phyloP scores from a whole-genome alignment of 176 grass and related monocot genomes.

The Bonia amplexicaulis region DNA sequence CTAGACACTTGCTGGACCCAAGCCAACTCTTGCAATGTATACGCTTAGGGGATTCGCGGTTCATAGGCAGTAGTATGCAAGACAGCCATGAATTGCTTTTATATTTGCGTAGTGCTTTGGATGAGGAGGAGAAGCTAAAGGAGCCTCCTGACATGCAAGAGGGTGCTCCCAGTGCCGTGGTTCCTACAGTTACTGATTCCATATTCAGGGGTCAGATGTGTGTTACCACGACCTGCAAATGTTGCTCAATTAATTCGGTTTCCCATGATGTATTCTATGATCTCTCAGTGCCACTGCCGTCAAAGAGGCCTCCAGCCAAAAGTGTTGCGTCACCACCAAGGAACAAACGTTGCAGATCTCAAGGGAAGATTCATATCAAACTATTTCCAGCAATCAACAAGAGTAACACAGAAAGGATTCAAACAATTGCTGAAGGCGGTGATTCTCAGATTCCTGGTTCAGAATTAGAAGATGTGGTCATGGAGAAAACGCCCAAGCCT shows the following conservation, averaged over 20 bases:
- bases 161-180: not conserved
- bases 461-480: conserved; percentile 11
- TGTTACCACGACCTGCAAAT: conserved; percentile 37
- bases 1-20: conserved; percentile 27
- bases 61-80: conserved; percentile 20
- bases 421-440: conserved; percentile 9
- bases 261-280: conserved; percentile 28
- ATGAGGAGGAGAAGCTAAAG: conserved; percentile 33
- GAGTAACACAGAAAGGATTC: not conserved
- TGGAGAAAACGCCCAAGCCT: conserved; percentile 3
- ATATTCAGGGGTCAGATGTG: conserved; percentile 45
- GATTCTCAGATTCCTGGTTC: conserved; percentile 13
- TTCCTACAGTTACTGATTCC: conserved; percentile 33
- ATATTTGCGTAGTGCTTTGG: conserved; percentile 36
- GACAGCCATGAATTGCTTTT: conserved; percentile 74
- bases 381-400: conserved; percentile 9
- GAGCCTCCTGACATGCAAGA: not conserved
- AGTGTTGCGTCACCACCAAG: conserved; percentile 16
- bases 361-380: not conserved
- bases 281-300: conserved; percentile 51
- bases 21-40: conserved; percentile 36
- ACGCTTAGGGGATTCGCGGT: conserved; percentile 17
- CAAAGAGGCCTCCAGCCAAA: conserved; percentile 37
- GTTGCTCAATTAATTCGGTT: conserved; percentile 35
- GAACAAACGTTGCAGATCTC: conserved; percentile 24